Base-by-base conservation (phyloP, 805 yeast species). In the Candida andamanensis region DNA sequence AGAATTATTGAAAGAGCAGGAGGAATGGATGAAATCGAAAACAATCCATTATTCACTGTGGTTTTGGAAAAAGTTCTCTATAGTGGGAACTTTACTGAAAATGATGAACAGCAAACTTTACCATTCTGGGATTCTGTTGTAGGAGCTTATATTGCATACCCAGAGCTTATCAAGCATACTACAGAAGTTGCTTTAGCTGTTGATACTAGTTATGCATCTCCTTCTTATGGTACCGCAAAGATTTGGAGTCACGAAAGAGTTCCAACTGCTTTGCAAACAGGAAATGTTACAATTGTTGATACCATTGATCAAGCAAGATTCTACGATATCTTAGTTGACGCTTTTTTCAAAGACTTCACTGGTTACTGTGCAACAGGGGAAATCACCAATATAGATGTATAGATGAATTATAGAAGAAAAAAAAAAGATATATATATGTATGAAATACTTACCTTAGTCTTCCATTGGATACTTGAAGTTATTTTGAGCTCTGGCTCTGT, bases 121-220 rank as follows among this genome's bases (percentile, higher is more conserved):
- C 69, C 69, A 42, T 58, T 59, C 47, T 62, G 69, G 69, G 69
- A 63, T 45, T 64, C 58, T 30, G 68, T 59, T 36, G 69, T 62
- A 19, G 42, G 60, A 28, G 60, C 59, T 5, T 54, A 50, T 44
- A 50, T 63, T 54, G 50, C 57, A 4, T 50, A 35, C 45, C 69
- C 69, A 26, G 67, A 62, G 6, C 26, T 63, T 30, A 42, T 62
- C 12, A 28, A 41, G 10, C 50, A 46, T 27, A 46, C 61, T 17
- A 48, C 52, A 14, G 50, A 58, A 17, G 54, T 57, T 30, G 36
- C 47, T 21, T 52, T 50, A 30, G 60, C 65, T 10, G 64, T 63
- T 30, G 69, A 62, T 41, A 63, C 67, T 19, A 39, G 63, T 4
- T 65, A 49, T 42, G 49, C 56, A 42, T 60, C 67, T 28, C 69